Percentiles rank a stretch among this genome's conserved stretches.
Conservation (phyloP, 73 alveolate species). For the Stentor coeruleus region DNA sequence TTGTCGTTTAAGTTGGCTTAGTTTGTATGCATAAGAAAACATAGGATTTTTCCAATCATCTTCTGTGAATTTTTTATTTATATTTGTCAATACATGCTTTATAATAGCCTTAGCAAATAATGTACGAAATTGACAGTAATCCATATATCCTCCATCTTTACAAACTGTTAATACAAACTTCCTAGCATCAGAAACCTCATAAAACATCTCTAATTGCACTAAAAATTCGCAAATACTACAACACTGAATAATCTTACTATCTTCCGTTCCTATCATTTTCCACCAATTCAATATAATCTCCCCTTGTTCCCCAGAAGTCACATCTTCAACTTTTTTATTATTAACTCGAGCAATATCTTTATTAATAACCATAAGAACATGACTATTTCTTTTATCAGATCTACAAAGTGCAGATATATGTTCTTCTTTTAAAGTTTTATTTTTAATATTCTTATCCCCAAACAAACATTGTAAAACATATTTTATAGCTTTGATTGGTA, state of each 20-base stretch:
- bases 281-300: neutral
- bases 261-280: neutral
- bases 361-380: neutral
- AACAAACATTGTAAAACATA: neutral
- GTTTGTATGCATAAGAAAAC: neutral
- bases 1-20: neutral
- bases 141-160: neutral
- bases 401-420: neutral
- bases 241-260: neutral
- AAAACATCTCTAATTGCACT: neutral
- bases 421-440: neutral
- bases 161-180: neutral
- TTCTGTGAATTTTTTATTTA: neutral
- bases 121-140: neutral
- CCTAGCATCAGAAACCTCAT: neutral
- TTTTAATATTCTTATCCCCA: neutral
- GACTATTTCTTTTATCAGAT: neutral
- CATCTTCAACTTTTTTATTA: no score
- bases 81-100: neutral
- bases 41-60: neutral
- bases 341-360: neutral
- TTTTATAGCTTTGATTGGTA: neutral
- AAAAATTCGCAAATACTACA: neutral
- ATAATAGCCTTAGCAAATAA: neutral
- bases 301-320: neutral